Percentiles rank a stretch among this genome's conserved stretches.
Conservation (phyloP, 306 rosid species). For the Luffa acutangula region DNA sequence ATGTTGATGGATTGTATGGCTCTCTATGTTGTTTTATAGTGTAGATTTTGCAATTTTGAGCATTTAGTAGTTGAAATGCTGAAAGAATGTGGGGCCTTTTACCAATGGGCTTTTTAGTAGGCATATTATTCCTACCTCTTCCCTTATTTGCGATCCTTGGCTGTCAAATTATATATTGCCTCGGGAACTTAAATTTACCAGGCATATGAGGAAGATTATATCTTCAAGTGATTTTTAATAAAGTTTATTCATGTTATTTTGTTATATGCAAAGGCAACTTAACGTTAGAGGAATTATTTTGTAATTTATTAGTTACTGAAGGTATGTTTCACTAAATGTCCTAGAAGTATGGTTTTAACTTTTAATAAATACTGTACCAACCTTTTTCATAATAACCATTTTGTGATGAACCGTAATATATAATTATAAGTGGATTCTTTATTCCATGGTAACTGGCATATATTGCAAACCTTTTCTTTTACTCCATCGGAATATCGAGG, state of each 20-base stretch:
- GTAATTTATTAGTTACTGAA: not conserved
- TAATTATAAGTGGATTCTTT: not conserved
- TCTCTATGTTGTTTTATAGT: not conserved
- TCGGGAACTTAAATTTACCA: not conserved
- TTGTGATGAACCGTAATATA: not conserved
- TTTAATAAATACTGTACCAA: not conserved
- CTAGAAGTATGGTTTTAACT: not conserved
- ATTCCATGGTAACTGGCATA: not conserved
- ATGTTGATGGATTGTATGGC: not conserved
- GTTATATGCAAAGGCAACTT: not conserved
- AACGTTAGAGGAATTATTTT: not conserved
- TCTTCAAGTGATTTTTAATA: not conserved
- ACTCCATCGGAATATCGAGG: not conserved
- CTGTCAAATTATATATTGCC: not conserved
- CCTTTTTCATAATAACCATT: not conserved
- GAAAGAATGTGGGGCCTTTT: not conserved
- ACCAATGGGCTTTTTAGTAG: not conserved
- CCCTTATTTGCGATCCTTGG: not conserved
- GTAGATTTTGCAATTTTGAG: not conserved
- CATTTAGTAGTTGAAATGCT: not conserved
- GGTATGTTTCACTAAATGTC: not conserved
- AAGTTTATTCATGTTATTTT: not conserved
- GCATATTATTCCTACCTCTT: not conserved
- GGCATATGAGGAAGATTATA: not conserved
- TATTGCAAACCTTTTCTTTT: not conserved